Evolutionary conservation across 139 green algal genomes (phyloP), one percentile per base, ranked within the genome.

Genomic region (Ettlia oleoabundans): DNA sequence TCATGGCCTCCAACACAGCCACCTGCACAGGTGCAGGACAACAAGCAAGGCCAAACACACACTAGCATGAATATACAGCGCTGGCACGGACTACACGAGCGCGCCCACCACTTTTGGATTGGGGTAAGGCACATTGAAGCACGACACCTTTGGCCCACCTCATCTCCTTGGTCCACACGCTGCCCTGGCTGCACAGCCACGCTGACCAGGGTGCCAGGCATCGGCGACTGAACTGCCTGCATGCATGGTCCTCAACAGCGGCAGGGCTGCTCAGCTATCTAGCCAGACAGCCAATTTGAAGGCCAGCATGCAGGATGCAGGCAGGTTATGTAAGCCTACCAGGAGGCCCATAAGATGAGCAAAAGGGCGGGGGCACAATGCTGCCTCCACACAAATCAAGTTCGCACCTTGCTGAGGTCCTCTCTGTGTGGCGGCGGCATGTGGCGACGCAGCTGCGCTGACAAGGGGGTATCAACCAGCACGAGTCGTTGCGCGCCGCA

Each of bases 1-100:
- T 92, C 89, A 92, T 92, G 8, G 89, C 89, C 66, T 93, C 89
- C 26, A 92, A 73, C 42, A 93, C 90, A 13, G 75, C 90, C 47
- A 92, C 73, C 73, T 80, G 73, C 2, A 4, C 47, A 58, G 47
- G 47, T 58, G 47, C 47, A 58, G 47, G 13, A 58, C 15, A 58
- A 15, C 47, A 58, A 10, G 47, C 13, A 10, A 58, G 47, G 13
- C 47, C 47, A 58, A 58, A 58, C 47, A 58, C 15, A 58, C 47
- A 24, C 13, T 58, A 15, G 15, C 47, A 58, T 58, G 47, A 10
- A 58, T 24, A 15, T n/a, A n/a, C n/a, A n/a, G n/a, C n/a, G n/a
- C n/a, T n/a, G n/a, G n/a, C n/a, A n/a, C n/a, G n/a, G n/a, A n/a
- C n/a, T n/a, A n/a, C n/a, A n/a, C n/a, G n/a, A n/a, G n/a, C n/a